Percentiles rank a stretch among this genome's conserved stretches.
phyloP scores from a whole-genome alignment of 805 yeast genomes.

The Starmerella riodocensis region DNA sequence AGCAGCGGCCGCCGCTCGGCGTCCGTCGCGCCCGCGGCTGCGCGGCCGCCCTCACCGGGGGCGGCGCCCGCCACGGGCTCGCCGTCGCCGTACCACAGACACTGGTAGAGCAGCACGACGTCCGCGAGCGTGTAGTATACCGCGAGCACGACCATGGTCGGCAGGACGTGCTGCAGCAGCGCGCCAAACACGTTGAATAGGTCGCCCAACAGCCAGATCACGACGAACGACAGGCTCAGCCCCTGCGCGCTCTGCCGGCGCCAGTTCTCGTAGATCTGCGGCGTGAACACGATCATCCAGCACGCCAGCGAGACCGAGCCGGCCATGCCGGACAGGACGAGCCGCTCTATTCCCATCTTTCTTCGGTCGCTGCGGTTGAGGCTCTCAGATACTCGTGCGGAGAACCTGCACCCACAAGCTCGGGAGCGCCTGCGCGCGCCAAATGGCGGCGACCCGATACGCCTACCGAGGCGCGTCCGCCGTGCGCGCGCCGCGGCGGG shows the following conservation, averaged over 20 bases:
- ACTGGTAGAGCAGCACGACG: conserved; percentile 68
- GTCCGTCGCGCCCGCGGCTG: conserved; percentile 2
- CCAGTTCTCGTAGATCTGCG: conserved; percentile 80
- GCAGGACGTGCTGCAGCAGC: conserved; percentile 73
- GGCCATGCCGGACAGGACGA: conserved; percentile 19
- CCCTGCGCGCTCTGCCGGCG: conserved; percentile 75
- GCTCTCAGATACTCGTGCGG: too few relatives aligned
- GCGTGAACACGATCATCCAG: conserved; percentile 96
- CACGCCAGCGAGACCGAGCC: conserved; percentile 86
- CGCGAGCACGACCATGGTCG: conserved; percentile 89
- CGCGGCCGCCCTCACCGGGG: neutral
- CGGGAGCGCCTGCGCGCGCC: too few relatives aligned
- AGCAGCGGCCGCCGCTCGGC: conserved; percentile 13
- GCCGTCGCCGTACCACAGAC: conserved; percentile 52
- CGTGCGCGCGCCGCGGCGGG: too few relatives aligned
- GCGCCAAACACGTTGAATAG: conserved; percentile 89
- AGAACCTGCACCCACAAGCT: too few relatives aligned
- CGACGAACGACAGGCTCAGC: conserved; percentile 68
- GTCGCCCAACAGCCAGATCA: conserved; percentile 89
- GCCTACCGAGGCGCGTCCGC: too few relatives aligned
- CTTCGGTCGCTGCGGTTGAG: too few relatives aligned
- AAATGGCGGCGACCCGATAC: too few relatives aligned
- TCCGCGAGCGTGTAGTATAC: conserved; percentile 89
- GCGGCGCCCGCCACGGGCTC: conserved; percentile 1
- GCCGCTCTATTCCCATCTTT: conserved; percentile 8